These are phyloP conservation scores for Cercophora samala DNA, from an alignment of 495 filamentous ascomycete species.

Conservation along the genomic window DNA sequence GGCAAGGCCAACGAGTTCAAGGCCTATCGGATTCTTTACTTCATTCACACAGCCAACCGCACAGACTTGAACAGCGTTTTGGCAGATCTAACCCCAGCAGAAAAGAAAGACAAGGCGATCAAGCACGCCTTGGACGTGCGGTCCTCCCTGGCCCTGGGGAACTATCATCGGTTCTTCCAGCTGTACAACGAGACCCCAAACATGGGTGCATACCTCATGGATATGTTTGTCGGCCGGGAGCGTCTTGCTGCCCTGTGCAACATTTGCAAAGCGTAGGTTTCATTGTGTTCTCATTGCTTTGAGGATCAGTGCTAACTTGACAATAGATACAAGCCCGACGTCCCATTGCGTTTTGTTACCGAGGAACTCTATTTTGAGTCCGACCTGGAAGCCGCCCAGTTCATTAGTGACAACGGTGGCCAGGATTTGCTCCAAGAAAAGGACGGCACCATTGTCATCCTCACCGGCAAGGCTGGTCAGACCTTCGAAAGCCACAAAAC, in stretches of 20 bases:
- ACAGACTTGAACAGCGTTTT: conserved; percentile 96
- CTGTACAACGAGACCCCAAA: conserved; percentile 91
- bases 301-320: conserved; percentile 34
- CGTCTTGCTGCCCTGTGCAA: conserved; percentile 82
- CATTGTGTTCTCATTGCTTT: background rate
- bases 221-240: conserved; percentile 96
- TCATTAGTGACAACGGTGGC: conserved; percentile 74
- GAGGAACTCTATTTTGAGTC: conserved; percentile 95
- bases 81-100: conserved; percentile 95
- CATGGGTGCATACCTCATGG: conserved; percentile 98
- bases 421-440: conserved; percentile 75
- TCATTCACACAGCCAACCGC: conserved; percentile 97
- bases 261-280: conserved; percentile 92
- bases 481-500: conserved; percentile 70
- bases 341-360: conserved; percentile 85
- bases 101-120: conserved; percentile 78
- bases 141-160: conserved; percentile 85
- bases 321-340: conserved; percentile 79
- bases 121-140: conserved; percentile 90
- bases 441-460: conserved; percentile 65
- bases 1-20: conserved; percentile 95
- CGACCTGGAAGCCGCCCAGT: conserved; percentile 83
- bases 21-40: conserved; percentile 99
- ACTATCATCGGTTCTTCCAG: conserved; percentile 96
- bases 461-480: conserved; percentile 67